Evolutionary conservation across 208 protist species (phyloP), one percentile per base, ranked within the genome.

Genomic region (Trypanosoma melophagium): DNA sequence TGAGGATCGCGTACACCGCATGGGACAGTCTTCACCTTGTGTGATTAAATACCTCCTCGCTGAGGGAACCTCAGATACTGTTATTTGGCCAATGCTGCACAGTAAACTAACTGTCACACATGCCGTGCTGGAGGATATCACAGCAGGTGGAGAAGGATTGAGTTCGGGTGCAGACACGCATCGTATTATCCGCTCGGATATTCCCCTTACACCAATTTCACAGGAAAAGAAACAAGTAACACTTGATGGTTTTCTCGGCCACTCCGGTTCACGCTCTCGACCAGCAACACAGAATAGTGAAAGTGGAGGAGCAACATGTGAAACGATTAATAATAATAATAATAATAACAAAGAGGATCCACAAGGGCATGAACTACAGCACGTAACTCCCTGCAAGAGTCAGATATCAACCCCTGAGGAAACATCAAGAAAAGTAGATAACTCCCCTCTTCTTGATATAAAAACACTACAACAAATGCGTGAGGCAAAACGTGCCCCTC

Each of bases 1-100:
- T 60, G 98, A 99, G 67, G 97, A 99, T 74, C 81, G 98, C 24
- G 92, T 97, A 8, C 98, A 99, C 73, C 87, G 98, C 62, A 98
- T 99, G 40, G 98, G 98, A 40, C 95, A 98, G 68, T 50, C 67
- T 10, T 83, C 93, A 42, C 53, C 83, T 13, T 97, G 95, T 58
- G 72, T 79, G 53, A 96, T 99, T 67, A 87, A 96, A 59, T 98
- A 98, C 76, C 79, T 98, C 13, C 81, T 98, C 35, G 94, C 91
- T 8, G 85, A 97, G 59, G 89, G 89, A 64, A 97, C 94, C 2
- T 82, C 87, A 0, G 94, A 97, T 67, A 90, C 79, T 45, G 80
- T 96, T 21, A 92, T 97, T 55, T 97, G 94, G 94, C 90, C 94
- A 1, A 77, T 96, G 71, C 75, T 97, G 47, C 80, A 96, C 58